Base-by-base conservation (phyloP, 2,329 filamentous ascomycete species). In the Clarireedia hainanense region DNA sequence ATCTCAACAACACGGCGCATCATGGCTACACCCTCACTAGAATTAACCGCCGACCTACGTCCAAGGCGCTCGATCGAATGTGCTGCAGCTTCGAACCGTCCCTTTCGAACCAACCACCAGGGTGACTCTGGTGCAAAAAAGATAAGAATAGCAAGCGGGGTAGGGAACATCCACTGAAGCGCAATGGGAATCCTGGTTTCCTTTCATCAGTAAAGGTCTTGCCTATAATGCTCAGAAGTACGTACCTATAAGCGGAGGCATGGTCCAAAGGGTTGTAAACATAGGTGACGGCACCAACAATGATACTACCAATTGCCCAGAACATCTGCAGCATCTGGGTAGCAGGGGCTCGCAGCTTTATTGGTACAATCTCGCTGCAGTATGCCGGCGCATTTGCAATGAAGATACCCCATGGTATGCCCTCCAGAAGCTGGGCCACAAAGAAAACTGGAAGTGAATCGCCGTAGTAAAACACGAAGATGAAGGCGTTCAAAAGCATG, bases 281-380 rank as follows among this genome's bases (percentile, higher is more conserved):
- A 67, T 80, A 84, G 50, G 78, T 79, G 58, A 80, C 74, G 57
- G 70, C 80, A 34, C 74, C 77, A 24, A 84, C 81, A 57, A 85
- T 81, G 65, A 85, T 84, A 37, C 70, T 68, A 27, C 81, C 81
- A 65, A 85, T 79, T n/a, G 80, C 77, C 81, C 81, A 85, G 72
- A 80, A 81, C 80, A 84, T 84, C 70, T 85, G 81, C 68, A 85
- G 63, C 76, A 80, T 84, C 69, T 80, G 77, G 2, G 81, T 85
- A 4, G 75, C 75, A n/a, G 80, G 76, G 52, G 77, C 81, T 67
- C 81, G 71, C 52, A 85, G 69, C 64, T 71, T 71, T 51, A 85
- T 74, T 1, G 81, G 81, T 2, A 82, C 79, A 55, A 85, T 81
- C 67, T 85, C 82, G 64, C 71, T 71, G 68, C 76, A 80, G 72